Percentiles rank a stretch among this genome's conserved stretches.
Evolutionary conservation across 257 asterid genomes (phyloP).

Genomic region (Plectranthus barbatus): DNA sequence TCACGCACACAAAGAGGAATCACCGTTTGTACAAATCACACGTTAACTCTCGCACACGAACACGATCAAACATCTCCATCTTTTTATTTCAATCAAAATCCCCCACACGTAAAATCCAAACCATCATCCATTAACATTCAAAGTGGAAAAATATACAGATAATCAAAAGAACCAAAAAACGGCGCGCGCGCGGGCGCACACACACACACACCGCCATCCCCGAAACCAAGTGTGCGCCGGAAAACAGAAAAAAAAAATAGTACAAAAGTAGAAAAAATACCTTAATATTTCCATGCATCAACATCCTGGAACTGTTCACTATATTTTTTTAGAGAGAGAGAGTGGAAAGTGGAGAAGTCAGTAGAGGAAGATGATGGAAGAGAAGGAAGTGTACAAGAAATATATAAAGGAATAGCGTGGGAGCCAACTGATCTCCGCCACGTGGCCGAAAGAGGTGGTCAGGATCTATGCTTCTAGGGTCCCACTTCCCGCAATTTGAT

Average conservation of each 20-base stretch:
- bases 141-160: neutral
- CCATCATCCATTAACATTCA: neutral
- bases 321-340: constrained; percentile 8
- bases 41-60: neutral
- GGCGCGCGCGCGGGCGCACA: no score
- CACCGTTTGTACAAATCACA: constrained; percentile 1
- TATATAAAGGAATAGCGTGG: no score
- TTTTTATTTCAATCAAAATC: neutral
- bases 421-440: constrained; percentile 29
- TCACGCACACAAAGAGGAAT: neutral
- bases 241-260: neutral
- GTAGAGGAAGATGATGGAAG: constrained; percentile 11
- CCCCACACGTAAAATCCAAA: neutral
- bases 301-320: no score
- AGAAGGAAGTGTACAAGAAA: no score
- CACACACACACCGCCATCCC: neutral
- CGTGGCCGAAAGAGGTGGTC: constrained; percentile 17
- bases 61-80: constrained; percentile 9
- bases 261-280: neutral
- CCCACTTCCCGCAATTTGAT: no score
- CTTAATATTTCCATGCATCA: constrained; percentile 8
- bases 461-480: constrained; percentile 21
- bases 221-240: neutral
- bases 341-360: neutral
- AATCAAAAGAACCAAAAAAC: neutral